Evolutionary conservation across 176 grass and related monocot species (phyloP).

Genomic region (Themeda triandra): DNA sequence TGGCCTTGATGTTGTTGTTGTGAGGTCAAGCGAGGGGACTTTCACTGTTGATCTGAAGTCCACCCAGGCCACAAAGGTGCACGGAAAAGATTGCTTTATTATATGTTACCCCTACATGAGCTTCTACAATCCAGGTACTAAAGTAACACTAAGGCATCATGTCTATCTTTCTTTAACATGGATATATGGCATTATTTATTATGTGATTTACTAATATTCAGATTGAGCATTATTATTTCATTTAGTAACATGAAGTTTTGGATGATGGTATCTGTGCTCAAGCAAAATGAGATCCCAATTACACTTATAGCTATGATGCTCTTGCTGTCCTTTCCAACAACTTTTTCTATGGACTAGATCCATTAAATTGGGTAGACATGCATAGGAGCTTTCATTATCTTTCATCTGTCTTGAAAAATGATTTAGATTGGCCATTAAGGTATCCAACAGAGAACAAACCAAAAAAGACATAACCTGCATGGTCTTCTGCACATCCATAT

Average conservation of each 20-base stretch:
- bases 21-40: background rate
- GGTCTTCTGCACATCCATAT: too few species aligned
- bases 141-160: background rate
- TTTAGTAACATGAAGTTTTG: background rate
- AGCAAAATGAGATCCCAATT: background rate
- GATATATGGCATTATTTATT: background rate
- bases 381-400: too few species aligned
- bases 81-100: rapidly evolving
- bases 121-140: slow-evolving; percentile 25
- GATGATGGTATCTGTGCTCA: background rate
- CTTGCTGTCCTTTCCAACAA: too few species aligned
- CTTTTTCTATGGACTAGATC: too few species aligned
- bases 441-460: too few species aligned
- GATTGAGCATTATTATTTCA: background rate
- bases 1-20: background rate
- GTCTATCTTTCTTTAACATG: background rate
- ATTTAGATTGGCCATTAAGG: too few species aligned
- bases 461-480: too few species aligned
- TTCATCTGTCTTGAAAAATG: too few species aligned
- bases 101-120: background rate
- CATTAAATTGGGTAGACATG: too few species aligned
- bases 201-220: background rate
- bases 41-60: slow-evolving; percentile 16
- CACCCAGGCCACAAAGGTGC: background rate
- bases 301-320: too few species aligned